Evolutionary conservation across 441 rosid genomes (phyloP).

Genomic region (Macaranga tanarius): DNA sequence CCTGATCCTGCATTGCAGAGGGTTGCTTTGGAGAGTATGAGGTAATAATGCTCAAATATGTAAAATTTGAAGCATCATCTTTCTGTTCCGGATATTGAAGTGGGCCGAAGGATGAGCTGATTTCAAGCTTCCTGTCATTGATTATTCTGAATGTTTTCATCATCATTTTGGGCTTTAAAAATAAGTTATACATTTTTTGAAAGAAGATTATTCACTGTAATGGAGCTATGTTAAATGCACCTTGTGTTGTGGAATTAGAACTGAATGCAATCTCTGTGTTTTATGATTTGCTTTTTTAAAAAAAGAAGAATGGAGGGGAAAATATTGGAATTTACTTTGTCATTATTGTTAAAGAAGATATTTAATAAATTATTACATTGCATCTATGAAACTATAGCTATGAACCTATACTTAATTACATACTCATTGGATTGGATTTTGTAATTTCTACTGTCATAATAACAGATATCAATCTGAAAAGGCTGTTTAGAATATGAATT

Average conservation of each 20-base stretch:
- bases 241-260: background rate
- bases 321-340: background rate
- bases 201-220: background rate
- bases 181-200: background rate
- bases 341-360: background rate
- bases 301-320: background rate
- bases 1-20: constrained; percentile 81
- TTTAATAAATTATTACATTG: background rate
- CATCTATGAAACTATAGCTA: background rate
- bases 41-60: constrained; percentile 38
- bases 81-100: background rate
- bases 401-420: background rate
- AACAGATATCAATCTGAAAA: no score
- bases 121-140: background rate
- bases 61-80: background rate
- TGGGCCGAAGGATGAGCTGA: background rate
- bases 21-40: constrained; percentile 88
- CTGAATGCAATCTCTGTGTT: background rate
- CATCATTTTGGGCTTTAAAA: background rate
- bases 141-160: background rate
- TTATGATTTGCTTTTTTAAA: background rate
- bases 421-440: background rate
- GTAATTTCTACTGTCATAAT: background rate
- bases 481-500: no score
- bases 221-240: background rate